Conservation (phyloP, 441 rosid species). For the Populus hybrid region DNA sequence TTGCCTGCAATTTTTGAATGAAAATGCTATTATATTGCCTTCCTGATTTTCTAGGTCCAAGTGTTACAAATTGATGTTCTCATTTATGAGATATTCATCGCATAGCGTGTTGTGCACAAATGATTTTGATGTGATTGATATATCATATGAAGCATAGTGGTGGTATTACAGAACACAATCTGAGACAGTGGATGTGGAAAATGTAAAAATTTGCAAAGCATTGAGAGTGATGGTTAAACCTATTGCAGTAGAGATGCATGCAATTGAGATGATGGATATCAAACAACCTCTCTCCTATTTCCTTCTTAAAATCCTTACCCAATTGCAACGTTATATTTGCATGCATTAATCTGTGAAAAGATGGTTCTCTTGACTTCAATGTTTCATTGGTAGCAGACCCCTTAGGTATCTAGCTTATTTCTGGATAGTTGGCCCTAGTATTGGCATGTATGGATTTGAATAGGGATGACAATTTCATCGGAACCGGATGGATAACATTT, state of each 20-base stretch:
- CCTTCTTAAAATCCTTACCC: neutral
- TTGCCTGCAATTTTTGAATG: neutral
- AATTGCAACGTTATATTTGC: neutral
- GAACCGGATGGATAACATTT: neutral
- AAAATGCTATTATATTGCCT: neutral
- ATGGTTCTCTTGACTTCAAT: neutral
- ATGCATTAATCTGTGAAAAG: neutral
- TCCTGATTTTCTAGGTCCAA: neutral
- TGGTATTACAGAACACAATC: neutral
- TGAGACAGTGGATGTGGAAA: neutral
- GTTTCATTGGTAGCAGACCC: neutral
- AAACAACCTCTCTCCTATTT: neutral
- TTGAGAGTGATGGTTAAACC: neutral
- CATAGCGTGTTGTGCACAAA: neutral
- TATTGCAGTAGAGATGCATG: neutral
- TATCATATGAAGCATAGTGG: neutral
- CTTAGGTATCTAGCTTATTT: neutral
- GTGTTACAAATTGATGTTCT: neutral
- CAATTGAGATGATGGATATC: neutral
- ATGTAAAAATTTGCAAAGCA: neutral
- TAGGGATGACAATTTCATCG: neutral
- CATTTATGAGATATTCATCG: neutral
- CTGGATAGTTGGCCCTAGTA: neutral
- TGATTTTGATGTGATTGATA: neutral
- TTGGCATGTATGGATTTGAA: neutral